A percentile compares a stretch with the other conserved stretches of the same genome.
Conservation (phyloP, 2,329 filamentous ascomycete species). For the Cordyceps tenuipes region DNA sequence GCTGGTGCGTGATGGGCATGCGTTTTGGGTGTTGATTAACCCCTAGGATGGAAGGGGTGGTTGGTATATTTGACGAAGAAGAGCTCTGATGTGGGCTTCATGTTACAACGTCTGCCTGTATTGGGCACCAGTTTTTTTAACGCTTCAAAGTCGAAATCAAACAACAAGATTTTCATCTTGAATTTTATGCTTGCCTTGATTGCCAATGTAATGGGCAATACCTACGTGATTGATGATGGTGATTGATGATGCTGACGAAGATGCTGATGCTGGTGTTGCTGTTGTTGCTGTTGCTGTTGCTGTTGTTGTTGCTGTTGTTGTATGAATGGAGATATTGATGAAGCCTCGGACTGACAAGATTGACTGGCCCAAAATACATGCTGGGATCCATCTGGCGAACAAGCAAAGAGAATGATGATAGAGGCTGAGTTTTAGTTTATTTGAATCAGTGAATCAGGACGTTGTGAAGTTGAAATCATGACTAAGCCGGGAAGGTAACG, state of each 20-base stretch:
- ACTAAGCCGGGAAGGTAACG: conserved; percentile 3
- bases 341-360: neutral
- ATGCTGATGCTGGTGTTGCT: no score
- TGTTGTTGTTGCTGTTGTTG: neutral
- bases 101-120: neutral
- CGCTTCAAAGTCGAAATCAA: neutral
- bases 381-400: neutral
- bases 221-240: neutral
- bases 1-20: conserved; percentile 13
- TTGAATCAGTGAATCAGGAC: no score
- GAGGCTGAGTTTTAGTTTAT: neutral
- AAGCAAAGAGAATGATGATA: neutral
- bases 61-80: conserved; percentile 8
- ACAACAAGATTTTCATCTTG: neutral
- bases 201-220: neutral
- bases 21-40: neutral
- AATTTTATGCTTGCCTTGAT: neutral
- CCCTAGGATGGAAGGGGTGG: neutral
- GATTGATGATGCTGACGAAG: no score
- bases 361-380: no score
- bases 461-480: neutral
- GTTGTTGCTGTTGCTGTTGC: neutral
- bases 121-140: conserved; percentile 1
- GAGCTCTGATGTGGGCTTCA: neutral
- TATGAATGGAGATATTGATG: neutral